Conservation (phyloP, 441 rosid genomes). For the Pelargonium fulgidum region DNA sequence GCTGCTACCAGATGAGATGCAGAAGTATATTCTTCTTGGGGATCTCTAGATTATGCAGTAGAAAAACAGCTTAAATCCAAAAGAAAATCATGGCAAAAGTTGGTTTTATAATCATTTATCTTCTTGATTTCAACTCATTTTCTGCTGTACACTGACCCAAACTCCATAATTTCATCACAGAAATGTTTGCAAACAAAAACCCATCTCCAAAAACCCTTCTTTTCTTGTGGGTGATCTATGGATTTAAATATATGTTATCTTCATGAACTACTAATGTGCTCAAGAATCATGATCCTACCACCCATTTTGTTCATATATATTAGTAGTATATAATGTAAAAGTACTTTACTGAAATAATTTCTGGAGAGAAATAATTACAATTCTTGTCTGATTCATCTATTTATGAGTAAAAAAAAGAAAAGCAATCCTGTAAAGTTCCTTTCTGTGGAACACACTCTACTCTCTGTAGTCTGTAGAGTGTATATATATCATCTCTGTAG, state of each 20-base stretch:
- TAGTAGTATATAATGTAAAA: neutral
- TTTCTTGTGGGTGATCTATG: no score
- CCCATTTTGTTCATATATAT: neutral
- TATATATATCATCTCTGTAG: neutral
- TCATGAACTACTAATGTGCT: neutral
- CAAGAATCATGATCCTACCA: constrained; percentile 4
- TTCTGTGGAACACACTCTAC: constrained; percentile 3
- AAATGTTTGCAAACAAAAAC: no score
- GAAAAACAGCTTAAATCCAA: constrained; percentile 4
- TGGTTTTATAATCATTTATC: neutral
- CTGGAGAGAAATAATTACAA: constrained; percentile 1
- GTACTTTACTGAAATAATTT: constrained; percentile 6
- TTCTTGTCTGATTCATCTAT: constrained; percentile 3
- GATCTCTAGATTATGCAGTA: neutral
- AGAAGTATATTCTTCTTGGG: constrained; percentile 2
- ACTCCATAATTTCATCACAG: no score
- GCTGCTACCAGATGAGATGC: neutral
- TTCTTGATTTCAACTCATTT: constrained; percentile 4
- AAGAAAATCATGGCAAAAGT: constrained; percentile 2
- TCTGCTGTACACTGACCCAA: no score
- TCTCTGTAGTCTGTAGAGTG: neutral
- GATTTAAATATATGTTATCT: no score
- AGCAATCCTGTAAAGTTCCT: constrained; percentile 7
- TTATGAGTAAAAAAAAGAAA: neutral
- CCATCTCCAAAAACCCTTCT: no score